Conservation (phyloP, 2,329 filamentous ascomycete genomes). For the Teratosphaeria epicoccoides region DNA sequence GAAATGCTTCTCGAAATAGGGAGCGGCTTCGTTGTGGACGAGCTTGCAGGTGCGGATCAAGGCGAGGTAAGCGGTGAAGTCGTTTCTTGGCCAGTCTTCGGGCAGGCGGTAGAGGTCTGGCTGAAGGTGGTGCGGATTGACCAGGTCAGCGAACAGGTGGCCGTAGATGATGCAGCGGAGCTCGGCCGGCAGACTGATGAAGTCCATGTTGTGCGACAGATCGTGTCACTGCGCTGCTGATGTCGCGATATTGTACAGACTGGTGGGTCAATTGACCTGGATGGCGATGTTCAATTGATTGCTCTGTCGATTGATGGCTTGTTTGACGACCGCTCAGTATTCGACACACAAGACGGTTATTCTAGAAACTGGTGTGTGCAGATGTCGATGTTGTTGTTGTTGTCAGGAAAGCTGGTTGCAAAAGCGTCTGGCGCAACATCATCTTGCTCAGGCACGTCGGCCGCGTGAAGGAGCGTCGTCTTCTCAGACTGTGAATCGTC, state of each 20-base stretch:
- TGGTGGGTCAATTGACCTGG: too few relatives aligned
- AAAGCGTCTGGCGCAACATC: not conserved
- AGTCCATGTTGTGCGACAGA: not conserved
- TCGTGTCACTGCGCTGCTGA: too few relatives aligned
- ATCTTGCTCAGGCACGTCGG: not conserved
- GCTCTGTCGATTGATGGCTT: not conserved
- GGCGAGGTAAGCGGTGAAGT: not conserved
- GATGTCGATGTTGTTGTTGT: not conserved
- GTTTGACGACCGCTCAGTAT: too few relatives aligned
- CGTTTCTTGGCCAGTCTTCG: not conserved
- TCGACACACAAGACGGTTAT: too few relatives aligned
- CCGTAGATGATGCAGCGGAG: not conserved
- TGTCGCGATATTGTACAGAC: too few relatives aligned
- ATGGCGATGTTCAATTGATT: not conserved
- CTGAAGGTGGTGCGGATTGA: not conserved
- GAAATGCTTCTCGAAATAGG: not conserved
- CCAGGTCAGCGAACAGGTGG: not conserved
- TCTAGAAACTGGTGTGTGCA: not conserved
- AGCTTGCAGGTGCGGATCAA: constrained; percentile 1
- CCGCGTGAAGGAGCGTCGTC: not conserved
- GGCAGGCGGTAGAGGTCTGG: not conserved
- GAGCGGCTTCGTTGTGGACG: not conserved
- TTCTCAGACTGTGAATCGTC: not conserved
- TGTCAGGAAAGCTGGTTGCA: not conserved
- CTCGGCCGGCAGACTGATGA: not conserved